Conservation (phyloP, 768 basidiomycete species). For the Sporobolomyces roseus region DNA sequence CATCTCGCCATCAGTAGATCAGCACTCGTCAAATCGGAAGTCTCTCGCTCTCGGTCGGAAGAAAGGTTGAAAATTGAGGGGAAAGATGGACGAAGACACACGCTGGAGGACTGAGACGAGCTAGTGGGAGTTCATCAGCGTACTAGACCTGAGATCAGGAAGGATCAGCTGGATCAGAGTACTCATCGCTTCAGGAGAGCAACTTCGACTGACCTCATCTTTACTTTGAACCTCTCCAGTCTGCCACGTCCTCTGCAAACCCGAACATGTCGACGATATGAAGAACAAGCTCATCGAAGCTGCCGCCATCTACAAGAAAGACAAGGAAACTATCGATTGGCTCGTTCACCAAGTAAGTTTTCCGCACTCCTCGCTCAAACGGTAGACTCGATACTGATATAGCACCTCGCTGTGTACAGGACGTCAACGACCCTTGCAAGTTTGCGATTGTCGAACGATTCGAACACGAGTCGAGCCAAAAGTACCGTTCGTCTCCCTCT, state of each 20-base stretch:
- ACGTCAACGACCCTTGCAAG: conserved; percentile 21
- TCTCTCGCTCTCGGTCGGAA: conserved; percentile 4
- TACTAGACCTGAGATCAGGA: too few species aligned
- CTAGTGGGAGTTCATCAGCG: too few species aligned
- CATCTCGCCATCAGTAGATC: not conserved
- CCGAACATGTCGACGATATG: conserved; percentile 16
- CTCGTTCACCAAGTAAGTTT: conserved; percentile 5
- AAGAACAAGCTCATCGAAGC: conserved; percentile 13
- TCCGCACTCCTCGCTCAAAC: not conserved
- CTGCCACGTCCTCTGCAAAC: conserved; percentile 28
- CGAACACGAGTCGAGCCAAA: conserved; percentile 15
- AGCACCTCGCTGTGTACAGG: too few species aligned
- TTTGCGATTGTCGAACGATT: conserved; percentile 32
- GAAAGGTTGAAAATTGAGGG: not conserved
- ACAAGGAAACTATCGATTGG: conserved; percentile 28
- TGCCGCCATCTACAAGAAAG: conserved; percentile 21
- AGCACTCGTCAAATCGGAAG: not conserved
- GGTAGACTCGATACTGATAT: too few species aligned
- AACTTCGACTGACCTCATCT: not conserved
- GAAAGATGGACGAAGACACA: not conserved
- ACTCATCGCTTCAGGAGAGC: too few species aligned
- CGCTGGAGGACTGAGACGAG: not conserved
- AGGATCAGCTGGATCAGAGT: too few species aligned
- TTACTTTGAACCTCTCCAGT: not conserved
- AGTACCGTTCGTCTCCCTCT: conserved; percentile 8